Evolutionary conservation across 2,329 filamentous ascomycete genomes (phyloP), one percentile per base, ranked within the genome.

Genomic region (Fulvia fulva): DNA sequence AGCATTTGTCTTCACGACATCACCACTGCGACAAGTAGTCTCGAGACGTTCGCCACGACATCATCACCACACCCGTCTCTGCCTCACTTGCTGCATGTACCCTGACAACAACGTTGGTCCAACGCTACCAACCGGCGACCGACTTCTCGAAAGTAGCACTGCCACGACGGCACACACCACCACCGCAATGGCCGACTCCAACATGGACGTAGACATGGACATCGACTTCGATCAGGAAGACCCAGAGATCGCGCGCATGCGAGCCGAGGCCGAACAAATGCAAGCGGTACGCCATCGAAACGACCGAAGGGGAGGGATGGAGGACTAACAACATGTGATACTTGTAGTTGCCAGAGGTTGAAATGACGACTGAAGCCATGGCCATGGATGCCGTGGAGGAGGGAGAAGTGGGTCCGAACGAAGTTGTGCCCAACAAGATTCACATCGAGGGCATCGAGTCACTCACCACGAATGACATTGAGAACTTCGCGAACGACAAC

Each of bases 391-490:
- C 53, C 12, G 62, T 64, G 21, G 71, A 73, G 59, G 71, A 73
- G 23, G 70, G 68, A 22, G 71, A 73, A 56, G 62, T 72, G 1
- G 65, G 67, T 7, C 50, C 56, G n/a, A 58, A 65, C 30, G 69
- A 68, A 11, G 63, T 67, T 11, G 74, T 72, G 58, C 79, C 80
- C 19, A 79, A 85, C 69, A 94, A 94, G 71, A 76, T 97, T n/a
- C 87, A 97, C 74, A 78, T 99, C 53, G 85, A 86, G 59, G 93
- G 93, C 21, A 81, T 97, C 3, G 88, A 96, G 69, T 85, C 87
- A 45, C 79, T 97, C 71, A 90, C 88, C 30, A 91, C 91, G 26
- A 82, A 85, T 56, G 86, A 96, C 63, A 87, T 97, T 67, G 87
- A 88, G 66, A 79, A 82, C 59, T 97, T 91, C 67, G 65, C 69